These are phyloP conservation scores for Cadophora luteo-olivacea DNA, from an alignment of 2,329 filamentous ascomycete species.

Conservation along the genomic window DNA sequence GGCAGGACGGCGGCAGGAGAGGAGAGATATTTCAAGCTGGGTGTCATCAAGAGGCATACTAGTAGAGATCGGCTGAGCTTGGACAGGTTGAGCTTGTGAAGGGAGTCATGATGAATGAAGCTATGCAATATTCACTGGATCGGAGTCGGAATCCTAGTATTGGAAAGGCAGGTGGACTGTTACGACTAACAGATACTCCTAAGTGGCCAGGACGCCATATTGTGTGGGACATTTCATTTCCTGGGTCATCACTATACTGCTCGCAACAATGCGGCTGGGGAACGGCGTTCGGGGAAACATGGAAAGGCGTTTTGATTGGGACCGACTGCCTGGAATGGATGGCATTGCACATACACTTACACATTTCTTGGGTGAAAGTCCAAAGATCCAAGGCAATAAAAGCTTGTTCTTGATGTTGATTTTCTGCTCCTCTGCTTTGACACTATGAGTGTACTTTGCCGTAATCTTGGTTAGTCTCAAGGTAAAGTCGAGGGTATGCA, in stretches of 20 bases:
- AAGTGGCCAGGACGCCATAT: not conserved
- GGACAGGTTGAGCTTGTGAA: constrained; percentile 77
- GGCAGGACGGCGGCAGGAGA: constrained; percentile 78
- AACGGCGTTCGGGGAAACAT: constrained; percentile 10
- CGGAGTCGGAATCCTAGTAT: not conserved
- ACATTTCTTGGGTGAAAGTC: not conserved
- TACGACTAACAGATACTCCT: not conserved
- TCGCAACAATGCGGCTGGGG: constrained; percentile 9
- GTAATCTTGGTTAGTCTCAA: no score
- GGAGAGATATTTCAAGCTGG: constrained; percentile 81
- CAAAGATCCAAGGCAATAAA: constrained; percentile 12
- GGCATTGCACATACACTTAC: constrained; percentile 12
- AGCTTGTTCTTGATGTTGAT: constrained; percentile 8
- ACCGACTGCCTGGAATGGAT: not conserved
- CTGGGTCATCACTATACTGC: constrained; percentile 13
- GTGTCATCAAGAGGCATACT: constrained; percentile 73
- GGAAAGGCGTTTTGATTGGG: not conserved
- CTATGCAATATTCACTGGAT: not conserved
- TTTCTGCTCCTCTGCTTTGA: not conserved
- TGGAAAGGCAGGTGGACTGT: not conserved
- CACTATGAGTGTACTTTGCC: no score
- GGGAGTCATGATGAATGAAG: not conserved
- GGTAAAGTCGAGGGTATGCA: no score
- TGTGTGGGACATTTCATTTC: not conserved
- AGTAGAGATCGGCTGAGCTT: constrained; percentile 78